A percentile compares a stretch with the other conserved stretches of the same genome.
These are phyloP conservation scores for Cymbidium sinense DNA, from an alignment of 106 monocot genomes.

Conservation along the genomic window DNA sequence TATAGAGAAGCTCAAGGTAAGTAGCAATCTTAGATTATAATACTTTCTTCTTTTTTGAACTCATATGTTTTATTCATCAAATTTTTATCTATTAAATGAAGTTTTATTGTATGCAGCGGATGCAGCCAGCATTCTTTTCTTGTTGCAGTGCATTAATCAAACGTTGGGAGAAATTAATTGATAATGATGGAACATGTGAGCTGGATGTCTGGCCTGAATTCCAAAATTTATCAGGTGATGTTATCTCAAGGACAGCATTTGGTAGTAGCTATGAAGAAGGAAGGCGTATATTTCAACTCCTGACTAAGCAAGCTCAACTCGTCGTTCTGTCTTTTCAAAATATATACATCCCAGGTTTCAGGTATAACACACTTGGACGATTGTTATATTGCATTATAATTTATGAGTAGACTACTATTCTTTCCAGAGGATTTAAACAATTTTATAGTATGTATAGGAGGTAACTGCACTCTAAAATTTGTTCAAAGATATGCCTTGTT, in stretches of 20 bases:
- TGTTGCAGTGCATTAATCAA: conserved; percentile 39
- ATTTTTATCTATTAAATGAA: neutral
- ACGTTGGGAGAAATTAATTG: conserved; percentile 34
- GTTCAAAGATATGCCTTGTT: too few relatives aligned
- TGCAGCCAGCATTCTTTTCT: conserved; percentile 46
- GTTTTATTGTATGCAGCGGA: conserved; percentile 23
- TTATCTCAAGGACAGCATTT: conserved; percentile 8
- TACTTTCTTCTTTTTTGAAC: neutral
- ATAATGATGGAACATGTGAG: conserved; percentile 17
- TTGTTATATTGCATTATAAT: neutral
- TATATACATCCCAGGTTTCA: conserved; percentile 24
- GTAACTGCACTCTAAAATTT: neutral
- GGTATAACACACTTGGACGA: neutral
- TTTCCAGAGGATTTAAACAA: neutral
- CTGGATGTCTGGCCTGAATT: conserved; percentile 28
- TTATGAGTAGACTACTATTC: too few relatives aligned
- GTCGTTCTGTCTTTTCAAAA: neutral
- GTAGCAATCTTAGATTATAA: neutral
- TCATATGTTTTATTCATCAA: neutral
- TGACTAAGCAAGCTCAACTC: neutral
- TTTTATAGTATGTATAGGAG: neutral
- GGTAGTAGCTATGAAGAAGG: conserved; percentile 11
- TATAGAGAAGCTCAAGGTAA: conserved; percentile 69
- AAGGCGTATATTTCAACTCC: conserved; percentile 11
- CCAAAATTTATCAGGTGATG: neutral